Evolutionary conservation across 1,139 yeast species (phyloP).

Genomic region (Geotrichum klebahnii): DNA sequence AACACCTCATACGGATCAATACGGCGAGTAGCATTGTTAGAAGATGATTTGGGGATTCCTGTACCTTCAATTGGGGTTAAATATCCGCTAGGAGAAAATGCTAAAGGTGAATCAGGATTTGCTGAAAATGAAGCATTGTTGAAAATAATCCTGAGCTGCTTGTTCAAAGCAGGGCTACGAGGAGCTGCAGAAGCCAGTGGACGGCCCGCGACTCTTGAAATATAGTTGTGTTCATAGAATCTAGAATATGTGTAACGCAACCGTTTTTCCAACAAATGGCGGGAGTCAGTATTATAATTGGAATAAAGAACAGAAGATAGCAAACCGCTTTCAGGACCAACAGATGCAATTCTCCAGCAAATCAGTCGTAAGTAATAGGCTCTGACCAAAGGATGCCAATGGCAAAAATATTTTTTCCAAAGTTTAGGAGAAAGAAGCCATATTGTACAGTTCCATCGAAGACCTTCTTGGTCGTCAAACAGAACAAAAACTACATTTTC

Average conservation of each 20-base stretch:
- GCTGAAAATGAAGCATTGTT: slow-evolving; percentile 36
- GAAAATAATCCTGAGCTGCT: slow-evolving; percentile 45
- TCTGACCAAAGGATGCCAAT: slow-evolving; percentile 76
- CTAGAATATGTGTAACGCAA: slow-evolving; percentile 29
- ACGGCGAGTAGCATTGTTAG: slow-evolving; percentile 28
- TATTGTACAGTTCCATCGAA: slow-evolving; percentile 44
- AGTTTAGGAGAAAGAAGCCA: slow-evolving; percentile 52
- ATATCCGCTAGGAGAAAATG: slow-evolving; percentile 10
- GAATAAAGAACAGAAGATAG: slow-evolving; percentile 32
- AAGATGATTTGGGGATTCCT: not conserved
- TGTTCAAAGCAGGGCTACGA: slow-evolving; percentile 49
- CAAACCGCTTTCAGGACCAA: slow-evolving; percentile 33
- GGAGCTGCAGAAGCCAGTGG: slow-evolving; percentile 39
- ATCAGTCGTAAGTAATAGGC: slow-evolving; percentile 63
- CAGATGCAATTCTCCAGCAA: slow-evolving; percentile 61
- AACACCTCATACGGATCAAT: slow-evolving; percentile 63
- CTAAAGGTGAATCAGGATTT: slow-evolving; percentile 1
- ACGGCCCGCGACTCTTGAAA: slow-evolving; percentile 20
- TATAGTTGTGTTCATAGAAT: slow-evolving; percentile 27
- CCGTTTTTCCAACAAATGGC: slow-evolving; percentile 30
- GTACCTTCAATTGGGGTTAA: slow-evolving; percentile 1
- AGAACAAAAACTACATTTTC: slow-evolving; percentile 22
- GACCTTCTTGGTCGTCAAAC: slow-evolving; percentile 26
- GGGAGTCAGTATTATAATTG: slow-evolving; percentile 34
- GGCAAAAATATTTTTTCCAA: slow-evolving; percentile 60